Conservation (phyloP, 495 filamentous ascomycete species). For the Physcia stellaris region DNA sequence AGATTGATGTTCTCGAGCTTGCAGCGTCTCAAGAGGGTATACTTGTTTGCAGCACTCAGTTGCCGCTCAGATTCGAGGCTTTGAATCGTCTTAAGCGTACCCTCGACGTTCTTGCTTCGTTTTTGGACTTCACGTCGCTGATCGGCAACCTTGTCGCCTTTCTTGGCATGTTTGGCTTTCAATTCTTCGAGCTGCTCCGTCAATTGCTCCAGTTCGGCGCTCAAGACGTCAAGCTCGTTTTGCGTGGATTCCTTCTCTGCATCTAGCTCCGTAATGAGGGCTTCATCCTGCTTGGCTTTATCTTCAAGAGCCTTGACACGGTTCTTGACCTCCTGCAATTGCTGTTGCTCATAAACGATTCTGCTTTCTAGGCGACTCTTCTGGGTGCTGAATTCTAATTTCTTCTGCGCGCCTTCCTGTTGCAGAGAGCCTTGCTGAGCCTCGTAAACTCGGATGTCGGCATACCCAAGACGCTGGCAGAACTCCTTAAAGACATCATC, state of each 20-base stretch:
- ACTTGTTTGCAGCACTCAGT: slow-evolving; percentile 66
- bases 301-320: slow-evolving; percentile 55
- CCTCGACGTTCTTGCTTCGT: slow-evolving; percentile 68
- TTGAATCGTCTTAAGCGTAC: slow-evolving; percentile 60
- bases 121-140: slow-evolving; percentile 76
- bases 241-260: slow-evolving; percentile 61
- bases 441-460: slow-evolving; percentile 84
- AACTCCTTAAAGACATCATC: slow-evolving; percentile 81
- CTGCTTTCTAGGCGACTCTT: slow-evolving; percentile 68
- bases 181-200: slow-evolving; percentile 55
- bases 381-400: slow-evolving; percentile 72
- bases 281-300: slow-evolving; percentile 47
- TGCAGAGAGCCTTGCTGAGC: slow-evolving; percentile 82
- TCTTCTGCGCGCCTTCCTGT: slow-evolving; percentile 76
- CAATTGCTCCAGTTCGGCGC: slow-evolving; percentile 64
- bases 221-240: slow-evolving; percentile 53
- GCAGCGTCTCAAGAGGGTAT: slow-evolving; percentile 72
- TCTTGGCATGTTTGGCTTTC: slow-evolving; percentile 49
- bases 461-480: slow-evolving; percentile 75
- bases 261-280: slow-evolving; percentile 53
- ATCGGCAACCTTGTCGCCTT: slow-evolving; percentile 62
- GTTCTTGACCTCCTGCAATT: slow-evolving; percentile 51
- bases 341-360: slow-evolving; percentile 61
- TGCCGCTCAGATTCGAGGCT: slow-evolving; percentile 71
- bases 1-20: slow-evolving; percentile 87